Evolutionary conservation across 2,329 filamentous ascomycete species (phyloP).

Genomic region (Paraconiothyrium brasiliense): DNA sequence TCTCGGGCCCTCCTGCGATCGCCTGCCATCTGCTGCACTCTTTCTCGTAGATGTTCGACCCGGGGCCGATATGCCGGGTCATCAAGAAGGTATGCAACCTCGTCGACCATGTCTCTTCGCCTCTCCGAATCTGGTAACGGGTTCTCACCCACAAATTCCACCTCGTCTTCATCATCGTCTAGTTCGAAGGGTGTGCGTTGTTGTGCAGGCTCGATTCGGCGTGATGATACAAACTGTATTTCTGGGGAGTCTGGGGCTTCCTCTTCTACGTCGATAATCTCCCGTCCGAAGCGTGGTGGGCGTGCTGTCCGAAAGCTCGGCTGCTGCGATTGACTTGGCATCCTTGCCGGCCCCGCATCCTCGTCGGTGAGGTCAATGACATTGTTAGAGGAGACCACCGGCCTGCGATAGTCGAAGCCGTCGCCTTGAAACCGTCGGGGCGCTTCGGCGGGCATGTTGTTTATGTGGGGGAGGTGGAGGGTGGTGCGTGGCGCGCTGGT

Average conservation of each 20-base stretch:
- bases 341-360: slow-evolving; percentile 29
- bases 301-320: slow-evolving; percentile 43
- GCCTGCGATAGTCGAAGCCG: slow-evolving; percentile 64
- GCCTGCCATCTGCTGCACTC: background rate
- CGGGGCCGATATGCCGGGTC: slow-evolving; percentile 18
- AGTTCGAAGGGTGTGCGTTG: slow-evolving; percentile 15
- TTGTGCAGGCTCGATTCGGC: slow-evolving; percentile 34
- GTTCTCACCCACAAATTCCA: slow-evolving; percentile 41
- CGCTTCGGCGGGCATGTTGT: slow-evolving; percentile 40
- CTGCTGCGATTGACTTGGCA: slow-evolving; percentile 21
- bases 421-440: slow-evolving; percentile 58
- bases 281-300: slow-evolving; percentile 53
- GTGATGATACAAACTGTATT: slow-evolving; percentile 58
- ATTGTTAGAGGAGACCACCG: slow-evolving; percentile 50
- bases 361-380: slow-evolving; percentile 47
- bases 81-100: slow-evolving; percentile 31
- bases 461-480: slow-evolving; percentile 31
- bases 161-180: slow-evolving; percentile 37
- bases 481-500: slow-evolving; percentile 25
- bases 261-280: slow-evolving; percentile 56
- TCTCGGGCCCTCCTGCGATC: background rate
- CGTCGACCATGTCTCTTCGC: slow-evolving; percentile 23
- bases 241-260: slow-evolving; percentile 52
- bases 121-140: slow-evolving; percentile 34
- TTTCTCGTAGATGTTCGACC: slow-evolving; percentile 10